These are phyloP conservation scores for Aspergillus wentii DNA, from an alignment of 495 filamentous ascomycete species.

Conservation along the genomic window DNA sequence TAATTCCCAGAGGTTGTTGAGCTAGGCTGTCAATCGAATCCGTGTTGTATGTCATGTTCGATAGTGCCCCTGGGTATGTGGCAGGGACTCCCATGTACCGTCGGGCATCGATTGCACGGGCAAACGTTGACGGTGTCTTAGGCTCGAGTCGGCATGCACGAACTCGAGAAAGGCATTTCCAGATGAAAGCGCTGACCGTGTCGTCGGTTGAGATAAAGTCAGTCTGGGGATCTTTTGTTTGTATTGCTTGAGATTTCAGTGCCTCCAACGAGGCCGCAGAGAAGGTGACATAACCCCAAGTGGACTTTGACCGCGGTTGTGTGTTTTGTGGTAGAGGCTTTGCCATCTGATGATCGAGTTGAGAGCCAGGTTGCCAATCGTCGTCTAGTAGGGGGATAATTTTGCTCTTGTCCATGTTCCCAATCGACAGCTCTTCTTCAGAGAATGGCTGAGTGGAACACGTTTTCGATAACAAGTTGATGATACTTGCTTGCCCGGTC, in stretches of 20 bases:
- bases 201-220: neutral
- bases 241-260: neutral
- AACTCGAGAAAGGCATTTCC: neutral
- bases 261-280: neutral
- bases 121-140: constrained; percentile 26
- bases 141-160: constrained; percentile 1
- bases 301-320: neutral
- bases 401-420: constrained; percentile 27
- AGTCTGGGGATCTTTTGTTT: neutral
- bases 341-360: constrained; percentile 28
- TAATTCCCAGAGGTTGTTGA: constrained; percentile 26
- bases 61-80: constrained; percentile 40
- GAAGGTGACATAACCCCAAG: neutral
- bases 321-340: constrained; percentile 10
- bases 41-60: constrained; percentile 36
- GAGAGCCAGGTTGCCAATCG: constrained; percentile 20
- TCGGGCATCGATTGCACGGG: constrained; percentile 50
- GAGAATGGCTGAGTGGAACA: constrained; percentile 43
- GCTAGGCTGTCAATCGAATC: constrained; percentile 23
- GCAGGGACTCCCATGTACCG: constrained; percentile 34
- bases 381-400: constrained; percentile 35
- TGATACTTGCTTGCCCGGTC: constrained; percentile 46
- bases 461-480: constrained; percentile 48
- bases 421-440: constrained; percentile 33
- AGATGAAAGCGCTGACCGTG: neutral